Evolutionary conservation across 768 basidiomycete genomes (phyloP).

Genomic region (Auriscalpium vulgare): DNA sequence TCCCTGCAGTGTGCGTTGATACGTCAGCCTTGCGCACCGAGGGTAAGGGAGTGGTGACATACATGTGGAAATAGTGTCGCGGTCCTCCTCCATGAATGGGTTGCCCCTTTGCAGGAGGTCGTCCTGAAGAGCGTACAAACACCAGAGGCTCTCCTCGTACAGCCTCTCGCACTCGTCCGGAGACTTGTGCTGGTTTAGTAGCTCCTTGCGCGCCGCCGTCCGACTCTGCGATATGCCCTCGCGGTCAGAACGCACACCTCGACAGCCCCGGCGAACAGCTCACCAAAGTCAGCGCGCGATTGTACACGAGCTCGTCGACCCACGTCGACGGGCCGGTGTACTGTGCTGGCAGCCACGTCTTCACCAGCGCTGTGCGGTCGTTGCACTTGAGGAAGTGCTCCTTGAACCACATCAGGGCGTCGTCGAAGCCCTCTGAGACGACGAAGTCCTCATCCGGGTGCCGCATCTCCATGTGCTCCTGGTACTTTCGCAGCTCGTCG

Average conservation of each 20-base stretch:
- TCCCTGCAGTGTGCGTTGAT: slow-evolving; percentile 41
- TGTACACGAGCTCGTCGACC: slow-evolving; percentile 88
- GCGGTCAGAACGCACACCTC: neutral
- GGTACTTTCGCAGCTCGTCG: slow-evolving; percentile 66
- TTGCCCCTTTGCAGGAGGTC: slow-evolving; percentile 76
- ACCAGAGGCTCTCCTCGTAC: slow-evolving; percentile 94
- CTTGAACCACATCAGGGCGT: slow-evolving; percentile 81
- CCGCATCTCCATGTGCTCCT: slow-evolving; percentile 77
- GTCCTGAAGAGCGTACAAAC: slow-evolving; percentile 87
- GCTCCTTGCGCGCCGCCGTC: slow-evolving; percentile 84
- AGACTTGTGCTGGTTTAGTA: slow-evolving; percentile 67
- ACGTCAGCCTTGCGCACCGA: slow-evolving; percentile 1
- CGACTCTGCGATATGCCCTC: slow-evolving; percentile 55
- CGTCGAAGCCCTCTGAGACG: slow-evolving; percentile 74
- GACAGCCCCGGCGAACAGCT: slow-evolving; percentile 22
- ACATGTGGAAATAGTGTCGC: slow-evolving; percentile 73
- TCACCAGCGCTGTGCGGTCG: slow-evolving; percentile 81
- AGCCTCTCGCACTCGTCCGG: slow-evolving; percentile 86
- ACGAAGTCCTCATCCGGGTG: slow-evolving; percentile 68
- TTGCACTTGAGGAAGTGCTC: slow-evolving; percentile 91
- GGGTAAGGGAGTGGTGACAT: slow-evolving; percentile 19
- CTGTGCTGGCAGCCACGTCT: slow-evolving; percentile 80
- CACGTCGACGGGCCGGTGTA: slow-evolving; percentile 78
- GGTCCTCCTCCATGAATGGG: slow-evolving; percentile 79
- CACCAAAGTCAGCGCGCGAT: slow-evolving; percentile 82